A percentile compares a stretch with the other conserved stretches of the same genome.
phyloP scores from a whole-genome alignment of 2,329 filamentous ascomycete species.

The Penicillium sclerotigenum region DNA sequence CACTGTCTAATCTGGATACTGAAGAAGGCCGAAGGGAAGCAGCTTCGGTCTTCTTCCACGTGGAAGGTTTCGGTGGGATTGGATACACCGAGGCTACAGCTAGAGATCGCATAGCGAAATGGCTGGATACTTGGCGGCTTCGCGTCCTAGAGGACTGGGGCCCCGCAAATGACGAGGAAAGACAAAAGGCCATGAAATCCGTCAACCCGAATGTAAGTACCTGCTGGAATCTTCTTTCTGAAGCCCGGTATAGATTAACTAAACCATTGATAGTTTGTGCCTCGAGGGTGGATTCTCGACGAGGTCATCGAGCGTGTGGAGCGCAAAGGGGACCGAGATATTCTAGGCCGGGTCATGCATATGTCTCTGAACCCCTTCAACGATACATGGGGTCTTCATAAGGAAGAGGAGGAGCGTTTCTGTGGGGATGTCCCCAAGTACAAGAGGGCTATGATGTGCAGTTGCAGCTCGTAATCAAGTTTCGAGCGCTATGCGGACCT shows the following conservation, averaged over 20 bases:
- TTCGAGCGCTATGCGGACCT: background rate
- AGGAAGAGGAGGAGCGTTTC: constrained; percentile 75
- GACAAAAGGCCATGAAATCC: constrained; percentile 71
- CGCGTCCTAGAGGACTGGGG: constrained; percentile 76
- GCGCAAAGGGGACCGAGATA: constrained; percentile 73
- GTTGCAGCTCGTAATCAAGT: constrained; percentile 72
- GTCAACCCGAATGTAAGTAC: constrained; percentile 73
- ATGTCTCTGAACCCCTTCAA: constrained; percentile 82
- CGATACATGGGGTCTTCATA: constrained; percentile 61
- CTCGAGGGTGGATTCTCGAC: constrained; percentile 86
- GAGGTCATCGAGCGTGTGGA: constrained; percentile 89
- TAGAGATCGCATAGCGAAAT: constrained; percentile 65
- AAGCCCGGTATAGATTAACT: background rate
- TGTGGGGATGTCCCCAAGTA: constrained; percentile 78
- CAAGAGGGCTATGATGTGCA: constrained; percentile 84
- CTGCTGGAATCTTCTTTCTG: background rate
- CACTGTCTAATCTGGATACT: constrained; percentile 60
- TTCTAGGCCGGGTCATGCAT: constrained; percentile 73
- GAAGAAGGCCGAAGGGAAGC: constrained; percentile 61
- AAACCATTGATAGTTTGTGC: constrained; percentile 61
- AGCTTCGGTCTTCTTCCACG: constrained; percentile 75
- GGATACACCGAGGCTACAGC: constrained; percentile 62
- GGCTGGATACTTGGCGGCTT: constrained; percentile 75
- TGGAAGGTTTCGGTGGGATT: constrained; percentile 62
- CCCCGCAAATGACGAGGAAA: constrained; percentile 57